Base-by-base conservation (phyloP, 495 filamentous ascomycete species). In the Bryoglossum gracile region DNA sequence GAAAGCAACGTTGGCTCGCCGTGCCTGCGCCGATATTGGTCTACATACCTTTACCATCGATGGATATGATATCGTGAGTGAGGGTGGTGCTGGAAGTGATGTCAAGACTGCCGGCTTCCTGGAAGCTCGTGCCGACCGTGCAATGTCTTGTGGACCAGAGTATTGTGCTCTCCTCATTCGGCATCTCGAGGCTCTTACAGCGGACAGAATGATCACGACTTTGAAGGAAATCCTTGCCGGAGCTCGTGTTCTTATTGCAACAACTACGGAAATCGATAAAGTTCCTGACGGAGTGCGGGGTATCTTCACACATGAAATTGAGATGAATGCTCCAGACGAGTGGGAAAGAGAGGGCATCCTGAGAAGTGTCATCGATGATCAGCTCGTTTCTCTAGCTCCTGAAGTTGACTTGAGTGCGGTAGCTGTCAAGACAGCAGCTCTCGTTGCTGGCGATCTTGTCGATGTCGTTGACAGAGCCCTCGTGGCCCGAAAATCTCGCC, bases 251-350 rank as follows among this genome's bases (percentile, higher is more conserved):
- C 65, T 98, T 24, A 79, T 97, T 52, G 92, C 89, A 9, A 98
- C 92, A 3, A 95, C 91, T 1, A 94, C 87, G 3, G 89, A 96
- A 58, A 81, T 96, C 4, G 94, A 95, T 51, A 90, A 96, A 57
- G 76, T 98, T 5, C 84, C 89, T 0, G 90, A 96, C 51, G 87
- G 84, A 3, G 81, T 96, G 16, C 77, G 92, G 30, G 86, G 86
- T 17, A 73, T 97, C 13, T 96, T 98, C 65, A 95, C 87, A 0
- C 94, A 98, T 50, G 92, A 98, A 65, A 77, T 98, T 40, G 94
- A 97, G 64, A 84, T 97, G 73, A 77, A 71, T 46, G 94, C 92
- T 0, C 92, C 92, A 0, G 90, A 96, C 58, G 92, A 98, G 62
- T 82, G 80, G 14, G 94, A 97, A 62, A 73, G 92, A 62, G 88